Conservation (phyloP, 2,329 filamentous ascomycete species). For the Fusarium oxysporum region DNA sequence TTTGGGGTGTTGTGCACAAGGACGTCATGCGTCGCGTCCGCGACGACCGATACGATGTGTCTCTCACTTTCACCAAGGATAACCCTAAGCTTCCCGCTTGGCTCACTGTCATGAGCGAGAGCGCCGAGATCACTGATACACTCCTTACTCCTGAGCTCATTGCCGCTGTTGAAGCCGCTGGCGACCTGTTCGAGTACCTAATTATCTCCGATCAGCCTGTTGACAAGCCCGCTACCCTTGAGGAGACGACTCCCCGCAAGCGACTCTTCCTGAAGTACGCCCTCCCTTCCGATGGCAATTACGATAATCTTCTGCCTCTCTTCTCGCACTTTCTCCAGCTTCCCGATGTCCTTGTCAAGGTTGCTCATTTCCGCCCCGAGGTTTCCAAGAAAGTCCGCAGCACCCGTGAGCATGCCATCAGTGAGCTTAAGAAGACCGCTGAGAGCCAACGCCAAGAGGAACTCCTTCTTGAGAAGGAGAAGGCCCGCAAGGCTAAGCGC, state of each 20-base stretch:
- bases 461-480: constrained; percentile 76
- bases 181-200: constrained; percentile 83
- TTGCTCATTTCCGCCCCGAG: constrained; percentile 89
- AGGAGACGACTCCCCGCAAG: constrained; percentile 88
- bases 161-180: constrained; percentile 80
- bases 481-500: constrained; percentile 87
- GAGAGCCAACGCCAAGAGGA: constrained; percentile 87
- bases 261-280: constrained; percentile 84
- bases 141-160: constrained; percentile 90
- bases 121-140: constrained; percentile 89
- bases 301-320: constrained; percentile 75
- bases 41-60: constrained; percentile 94
- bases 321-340: constrained; percentile 86
- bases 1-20: constrained; percentile 97
- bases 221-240: constrained; percentile 85
- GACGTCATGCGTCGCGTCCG: constrained; percentile 89
- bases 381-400: constrained; percentile 85
- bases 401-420: constrained; percentile 83
- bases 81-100: constrained; percentile 88
- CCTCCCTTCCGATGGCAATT: constrained; percentile 72
- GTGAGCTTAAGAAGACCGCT: constrained; percentile 80
- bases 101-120: constrained; percentile 97
- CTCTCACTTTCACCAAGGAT: constrained; percentile 93
- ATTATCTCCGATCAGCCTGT: constrained; percentile 90
- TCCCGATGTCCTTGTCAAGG: constrained; percentile 81